phyloP scores from a whole-genome alignment of 768 basidiomycete genomes.

The Phylloporus sp. region DNA sequence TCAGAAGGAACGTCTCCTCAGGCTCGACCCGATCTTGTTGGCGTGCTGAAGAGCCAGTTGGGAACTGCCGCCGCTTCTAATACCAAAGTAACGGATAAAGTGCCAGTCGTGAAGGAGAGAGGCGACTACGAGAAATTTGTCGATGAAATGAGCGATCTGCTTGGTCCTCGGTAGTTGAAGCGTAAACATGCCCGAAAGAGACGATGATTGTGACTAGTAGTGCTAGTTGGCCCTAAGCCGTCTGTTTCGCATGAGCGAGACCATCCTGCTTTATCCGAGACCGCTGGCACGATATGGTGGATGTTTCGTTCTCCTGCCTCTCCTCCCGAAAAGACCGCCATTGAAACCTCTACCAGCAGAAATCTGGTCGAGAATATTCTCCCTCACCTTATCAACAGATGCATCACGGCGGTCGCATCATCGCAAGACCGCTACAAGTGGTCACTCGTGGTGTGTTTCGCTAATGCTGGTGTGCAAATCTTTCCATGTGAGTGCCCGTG shows the following conservation, averaged over 20 bases:
- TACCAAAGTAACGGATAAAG: conserved; percentile 13
- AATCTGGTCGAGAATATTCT: conserved; percentile 64
- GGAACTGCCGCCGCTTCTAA: conserved; percentile 35
- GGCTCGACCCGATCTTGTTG: conserved; percentile 62
- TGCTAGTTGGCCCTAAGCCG: not conserved
- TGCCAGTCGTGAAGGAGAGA: conserved; percentile 38
- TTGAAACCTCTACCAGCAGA: conserved; percentile 59
- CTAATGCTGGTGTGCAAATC: conserved; percentile 37
- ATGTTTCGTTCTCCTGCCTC: conserved; percentile 58
- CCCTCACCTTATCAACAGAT: conserved; percentile 25
- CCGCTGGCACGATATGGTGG: conserved; percentile 59
- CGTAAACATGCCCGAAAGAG: no score
- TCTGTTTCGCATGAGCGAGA: conserved; percentile 29
- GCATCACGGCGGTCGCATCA: conserved; percentile 7
- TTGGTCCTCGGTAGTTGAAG: conserved; percentile 32
- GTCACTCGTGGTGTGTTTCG: conserved; percentile 20
- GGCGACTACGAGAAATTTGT: conserved; percentile 75
- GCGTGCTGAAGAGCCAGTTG: conserved; percentile 56
- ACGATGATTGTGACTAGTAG: no score
- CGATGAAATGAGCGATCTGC: conserved; percentile 68
- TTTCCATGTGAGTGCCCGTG: conserved; percentile 32
- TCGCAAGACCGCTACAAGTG: conserved; percentile 3
- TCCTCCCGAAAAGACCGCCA: conserved; percentile 53
- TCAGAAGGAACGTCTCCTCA: conserved; percentile 25
- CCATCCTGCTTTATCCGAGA: conserved; percentile 58